These are phyloP conservation scores for Diplodia sapinea DNA, from an alignment of 2,329 filamentous ascomycete species.

Conservation along the genomic window DNA sequence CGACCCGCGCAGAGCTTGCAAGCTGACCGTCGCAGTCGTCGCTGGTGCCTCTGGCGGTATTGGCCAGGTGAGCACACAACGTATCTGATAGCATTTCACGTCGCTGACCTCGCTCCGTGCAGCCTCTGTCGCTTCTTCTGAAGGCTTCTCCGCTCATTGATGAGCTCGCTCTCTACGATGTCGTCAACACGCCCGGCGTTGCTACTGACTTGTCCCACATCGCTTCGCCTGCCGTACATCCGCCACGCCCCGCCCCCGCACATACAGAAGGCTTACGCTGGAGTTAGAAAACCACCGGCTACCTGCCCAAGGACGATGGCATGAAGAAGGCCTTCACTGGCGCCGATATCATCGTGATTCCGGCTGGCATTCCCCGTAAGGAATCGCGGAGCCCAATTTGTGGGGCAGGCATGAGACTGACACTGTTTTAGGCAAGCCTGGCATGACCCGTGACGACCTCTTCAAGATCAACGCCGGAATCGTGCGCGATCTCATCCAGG, in stretches of 20 bases:
- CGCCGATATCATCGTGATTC: constrained; percentile 95
- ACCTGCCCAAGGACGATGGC: constrained; percentile 82
- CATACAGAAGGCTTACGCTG: constrained; percentile 1
- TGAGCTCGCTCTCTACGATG: constrained; percentile 97
- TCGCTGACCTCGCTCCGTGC: constrained; percentile 33
- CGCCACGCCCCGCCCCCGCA: not conserved
- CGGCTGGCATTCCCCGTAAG: constrained; percentile 95
- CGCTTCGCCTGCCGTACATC: constrained; percentile 78
- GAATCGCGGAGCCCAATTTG: not conserved
- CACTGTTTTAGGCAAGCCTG: constrained; percentile 80
- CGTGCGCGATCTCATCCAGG: constrained; percentile 90
- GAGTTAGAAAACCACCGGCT: constrained; percentile 79
- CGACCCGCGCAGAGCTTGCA: constrained; percentile 19
- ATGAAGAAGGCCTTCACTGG: constrained; percentile 87
- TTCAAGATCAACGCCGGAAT: constrained; percentile 99
- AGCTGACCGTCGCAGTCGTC: constrained; percentile 61
- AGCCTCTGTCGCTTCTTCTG: constrained; percentile 96
- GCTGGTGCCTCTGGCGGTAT: constrained; percentile 98
- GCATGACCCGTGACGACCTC: constrained; percentile 98
- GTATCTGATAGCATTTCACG: not conserved
- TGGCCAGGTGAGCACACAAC: constrained; percentile 74
- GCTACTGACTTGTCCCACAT: constrained; percentile 97
- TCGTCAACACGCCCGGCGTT: constrained; percentile 97
- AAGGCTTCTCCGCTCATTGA: constrained; percentile 88
- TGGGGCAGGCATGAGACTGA: constrained; percentile 15